These are phyloP conservation scores for Hylodesmum podocarpum DNA, from an alignment of 306 rosid genomes.

Conservation along the genomic window DNA sequence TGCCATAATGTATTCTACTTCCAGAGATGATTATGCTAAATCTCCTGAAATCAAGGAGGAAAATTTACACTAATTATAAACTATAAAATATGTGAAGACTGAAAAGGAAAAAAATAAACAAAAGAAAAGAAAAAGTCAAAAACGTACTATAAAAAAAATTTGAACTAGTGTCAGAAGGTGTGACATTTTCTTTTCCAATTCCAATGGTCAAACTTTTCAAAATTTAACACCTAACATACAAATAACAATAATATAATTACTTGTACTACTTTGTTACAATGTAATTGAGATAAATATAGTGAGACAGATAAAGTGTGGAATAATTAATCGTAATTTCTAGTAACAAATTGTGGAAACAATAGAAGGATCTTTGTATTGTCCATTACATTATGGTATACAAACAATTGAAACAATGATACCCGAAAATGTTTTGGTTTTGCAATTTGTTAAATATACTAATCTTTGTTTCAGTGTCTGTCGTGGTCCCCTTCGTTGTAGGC, in stretches of 20 bases:
- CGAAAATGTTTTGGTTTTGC: background rate
- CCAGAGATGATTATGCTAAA: background rate
- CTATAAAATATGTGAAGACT: background rate
- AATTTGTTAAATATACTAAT: background rate
- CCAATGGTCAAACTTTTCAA: conserved; percentile 23
- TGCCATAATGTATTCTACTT: background rate
- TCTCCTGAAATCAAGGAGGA: conserved; percentile 24
- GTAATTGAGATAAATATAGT: background rate
- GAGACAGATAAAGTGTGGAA: background rate
- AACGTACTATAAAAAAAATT: background rate
- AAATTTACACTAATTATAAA: background rate
- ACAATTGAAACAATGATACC: conserved; percentile 15
- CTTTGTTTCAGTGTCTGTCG: background rate
- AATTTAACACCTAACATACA: background rate
- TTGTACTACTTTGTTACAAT: background rate
- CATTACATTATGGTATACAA: background rate
- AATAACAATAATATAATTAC: background rate
- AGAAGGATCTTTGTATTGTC: conserved; percentile 17
- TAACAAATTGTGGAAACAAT: background rate
- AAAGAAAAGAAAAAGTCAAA: background rate
- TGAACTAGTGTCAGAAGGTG: conserved; percentile 22
- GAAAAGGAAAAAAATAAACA: background rate
- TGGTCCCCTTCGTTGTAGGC: conserved; percentile 20
- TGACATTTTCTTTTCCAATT: background rate
- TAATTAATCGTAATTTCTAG: background rate